Conservation (phyloP, 805 yeast genomes). For the Cyberlindnera mrakii region DNA sequence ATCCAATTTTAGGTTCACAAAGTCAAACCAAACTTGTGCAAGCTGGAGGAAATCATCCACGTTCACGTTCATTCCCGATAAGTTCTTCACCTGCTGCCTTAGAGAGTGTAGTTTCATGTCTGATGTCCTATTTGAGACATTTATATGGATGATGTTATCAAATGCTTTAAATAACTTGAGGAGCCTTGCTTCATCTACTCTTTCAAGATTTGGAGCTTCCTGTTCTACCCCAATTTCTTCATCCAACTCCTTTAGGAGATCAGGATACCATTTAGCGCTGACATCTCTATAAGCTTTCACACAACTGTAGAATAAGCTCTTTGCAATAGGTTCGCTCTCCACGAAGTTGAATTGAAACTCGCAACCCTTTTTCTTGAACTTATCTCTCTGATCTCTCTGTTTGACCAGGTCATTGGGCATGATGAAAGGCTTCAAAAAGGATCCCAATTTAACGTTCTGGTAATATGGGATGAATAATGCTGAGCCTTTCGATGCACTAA, state of each 20-base stretch:
- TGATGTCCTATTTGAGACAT: slow-evolving; percentile 12
- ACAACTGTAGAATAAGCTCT: slow-evolving; percentile 38
- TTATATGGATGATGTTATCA: slow-evolving; percentile 13
- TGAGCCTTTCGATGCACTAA: slow-evolving; percentile 21
- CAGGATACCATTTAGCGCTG: slow-evolving; percentile 38
- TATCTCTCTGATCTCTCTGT: slow-evolving; percentile 32
- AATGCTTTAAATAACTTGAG: slow-evolving; percentile 14
- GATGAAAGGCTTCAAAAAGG: slow-evolving; percentile 27
- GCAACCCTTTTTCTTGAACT: slow-evolving; percentile 22
- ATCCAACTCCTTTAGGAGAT: slow-evolving; percentile 34
- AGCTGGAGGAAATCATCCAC: slow-evolving; percentile 15
- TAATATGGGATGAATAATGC: slow-evolving; percentile 42
- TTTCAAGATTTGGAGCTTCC: slow-evolving; percentile 33
- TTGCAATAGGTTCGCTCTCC: slow-evolving; percentile 34
- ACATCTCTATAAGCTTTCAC: slow-evolving; percentile 43
- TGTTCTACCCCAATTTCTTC: slow-evolving; percentile 37
- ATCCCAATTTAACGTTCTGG: slow-evolving; percentile 35
- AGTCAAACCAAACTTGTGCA: slow-evolving; percentile 18
- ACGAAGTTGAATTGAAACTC: slow-evolving; percentile 16
- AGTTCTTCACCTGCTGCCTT: slow-evolving; percentile 11
- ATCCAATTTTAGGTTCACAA: slow-evolving; percentile 10
- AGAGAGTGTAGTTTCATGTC: slow-evolving; percentile 13
- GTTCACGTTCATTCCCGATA: slow-evolving; percentile 6
- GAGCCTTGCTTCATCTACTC: slow-evolving; percentile 19
- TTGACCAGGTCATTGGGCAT: slow-evolving; percentile 27